These are phyloP conservation scores for Dentipellis sp. DNA, from an alignment of 768 basidiomycete genomes.

Conservation along the genomic window DNA sequence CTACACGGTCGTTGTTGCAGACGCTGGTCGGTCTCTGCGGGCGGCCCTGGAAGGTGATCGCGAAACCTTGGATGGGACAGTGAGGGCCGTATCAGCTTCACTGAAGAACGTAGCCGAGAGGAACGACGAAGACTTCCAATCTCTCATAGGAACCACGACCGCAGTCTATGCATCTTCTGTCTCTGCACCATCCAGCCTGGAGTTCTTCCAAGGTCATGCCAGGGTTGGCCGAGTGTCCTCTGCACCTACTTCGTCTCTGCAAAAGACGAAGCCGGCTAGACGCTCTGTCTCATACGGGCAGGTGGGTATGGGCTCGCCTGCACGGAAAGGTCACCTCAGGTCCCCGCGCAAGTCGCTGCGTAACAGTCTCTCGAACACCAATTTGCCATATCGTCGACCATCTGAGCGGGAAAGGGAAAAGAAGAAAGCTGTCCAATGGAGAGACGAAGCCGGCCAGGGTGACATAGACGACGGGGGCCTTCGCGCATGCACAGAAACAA, in stretches of 20 bases:
- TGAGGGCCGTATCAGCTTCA: slow-evolving; percentile 39
- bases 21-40: slow-evolving; percentile 37
- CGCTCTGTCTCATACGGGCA: slow-evolving; percentile 34
- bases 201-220: slow-evolving; percentile 43
- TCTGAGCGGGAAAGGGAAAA: slow-evolving; percentile 57
- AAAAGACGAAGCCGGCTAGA: slow-evolving; percentile 32
- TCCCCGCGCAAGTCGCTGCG: slow-evolving; percentile 26
- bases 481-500: slow-evolving; percentile 8
- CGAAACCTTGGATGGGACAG: slow-evolving; percentile 28
- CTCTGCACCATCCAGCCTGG: slow-evolving; percentile 22
- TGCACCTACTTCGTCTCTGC: slow-evolving; percentile 26
- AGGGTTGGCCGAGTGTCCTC: slow-evolving; percentile 39
- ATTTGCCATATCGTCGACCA: slow-evolving; percentile 52
- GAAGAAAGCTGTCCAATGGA: slow-evolving; percentile 80
- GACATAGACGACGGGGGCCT: slow-evolving; percentile 57
- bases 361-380: slow-evolving; percentile 31
- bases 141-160: slow-evolving; percentile 59
- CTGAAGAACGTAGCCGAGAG: slow-evolving; percentile 49
- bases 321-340: slow-evolving; percentile 21
- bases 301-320: slow-evolving; percentile 32
- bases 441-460: slow-evolving; percentile 79
- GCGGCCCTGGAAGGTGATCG: slow-evolving; percentile 28
- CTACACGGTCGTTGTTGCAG: slow-evolving; percentile 64
- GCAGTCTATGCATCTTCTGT: slow-evolving; percentile 42
- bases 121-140: slow-evolving; percentile 63